Evolutionary conservation across 371 early-diverging fungal genomes (phyloP).

Genomic region (Fennellomyces sp.): DNA sequence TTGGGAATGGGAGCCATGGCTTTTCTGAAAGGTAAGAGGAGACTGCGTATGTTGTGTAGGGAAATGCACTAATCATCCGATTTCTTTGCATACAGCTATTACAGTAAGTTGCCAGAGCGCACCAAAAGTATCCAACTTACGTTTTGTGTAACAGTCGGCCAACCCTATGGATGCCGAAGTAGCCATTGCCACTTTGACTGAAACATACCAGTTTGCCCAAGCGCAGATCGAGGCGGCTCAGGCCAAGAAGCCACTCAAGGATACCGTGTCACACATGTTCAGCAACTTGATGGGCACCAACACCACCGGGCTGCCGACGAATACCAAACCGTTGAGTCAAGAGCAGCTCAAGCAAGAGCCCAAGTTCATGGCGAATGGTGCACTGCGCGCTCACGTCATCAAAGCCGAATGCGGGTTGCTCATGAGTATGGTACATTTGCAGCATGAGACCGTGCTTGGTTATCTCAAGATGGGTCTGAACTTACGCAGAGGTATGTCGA

Average conservation of each 20-base stretch:
- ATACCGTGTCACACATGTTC: conserved; percentile 30
- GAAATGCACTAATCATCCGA: not conserved
- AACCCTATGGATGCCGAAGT: conserved; percentile 45
- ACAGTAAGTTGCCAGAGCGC: conserved; percentile 20
- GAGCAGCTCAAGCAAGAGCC: conserved; percentile 22
- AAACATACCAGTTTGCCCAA: conserved; percentile 46
- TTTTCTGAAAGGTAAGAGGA: conserved; percentile 43
- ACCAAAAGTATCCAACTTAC: not conserved
- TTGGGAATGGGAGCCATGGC: conserved; percentile 45
- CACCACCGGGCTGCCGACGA: conserved; percentile 29
- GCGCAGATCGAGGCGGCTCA: conserved; percentile 51
- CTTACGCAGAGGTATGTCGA: conserved; percentile 50
- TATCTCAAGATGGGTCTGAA: conserved; percentile 62
- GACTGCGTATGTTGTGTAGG: too few relatives aligned
- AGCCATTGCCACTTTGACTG: conserved; percentile 44
- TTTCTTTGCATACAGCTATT: conserved; percentile 12
- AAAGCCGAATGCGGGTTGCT: conserved; percentile 56
- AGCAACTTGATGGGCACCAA: conserved; percentile 30
- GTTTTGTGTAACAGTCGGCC: not conserved
- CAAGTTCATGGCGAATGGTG: conserved; percentile 55
- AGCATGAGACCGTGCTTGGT: conserved; percentile 58
- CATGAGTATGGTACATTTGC: conserved; percentile 54
- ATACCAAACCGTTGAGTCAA: conserved; percentile 24
- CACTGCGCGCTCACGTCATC: conserved; percentile 56
- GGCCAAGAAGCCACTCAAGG: conserved; percentile 44